Base-by-base conservation (phyloP, 2,329 filamentous ascomycete genomes). In the Boeremia exigua region DNA sequence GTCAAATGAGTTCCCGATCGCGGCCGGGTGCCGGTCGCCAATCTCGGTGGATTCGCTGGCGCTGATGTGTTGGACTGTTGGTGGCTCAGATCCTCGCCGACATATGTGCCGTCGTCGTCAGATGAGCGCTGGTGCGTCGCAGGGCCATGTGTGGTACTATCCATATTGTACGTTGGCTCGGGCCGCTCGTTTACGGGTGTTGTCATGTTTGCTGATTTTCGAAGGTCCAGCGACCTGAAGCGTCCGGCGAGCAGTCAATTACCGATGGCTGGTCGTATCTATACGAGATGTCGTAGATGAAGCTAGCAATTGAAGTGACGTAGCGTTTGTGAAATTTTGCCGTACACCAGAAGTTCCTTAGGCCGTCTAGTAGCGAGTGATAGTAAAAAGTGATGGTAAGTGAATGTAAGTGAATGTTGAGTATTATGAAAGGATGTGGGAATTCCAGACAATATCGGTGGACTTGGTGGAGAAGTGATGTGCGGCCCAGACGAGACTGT, bases 1-100 rank as follows among this genome's bases (percentile, higher is more conserved):
- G 78, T 79, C 36, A 85, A 72, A 55, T 81, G 79, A 38, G 78
- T 80, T 48, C 71, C 69, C 40, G 78, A 62, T 7, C 69, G 66
- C 27, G 67, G 58, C 40, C 67, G 40, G 11, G 40, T 48, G 14
- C 38, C 44, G 48, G 36, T 54, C 54, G 30, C 60, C 44, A 39
- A 61, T 39, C 44, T 38, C 12, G 49, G 43, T n/a, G 54, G 49
- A 37, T 62, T 48, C 23, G 52, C 33, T 37, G 46, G 39, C 14
- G 43, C 44, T 23, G 54, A 58, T 34, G 47, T 57, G 25, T 60
- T 58, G 15, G 72, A 70, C 29, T 70, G 62, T 19, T 71, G 67
- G n/a, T 65, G 63, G 54, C 66, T 68, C 25, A 70, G 38, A 27
- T 72, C 72, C 12, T 77, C 75, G 36, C 68, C 75, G n/a, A 75